Conservation (phyloP, 176 grass and related monocot genomes). For the Cocos nucifera region DNA sequence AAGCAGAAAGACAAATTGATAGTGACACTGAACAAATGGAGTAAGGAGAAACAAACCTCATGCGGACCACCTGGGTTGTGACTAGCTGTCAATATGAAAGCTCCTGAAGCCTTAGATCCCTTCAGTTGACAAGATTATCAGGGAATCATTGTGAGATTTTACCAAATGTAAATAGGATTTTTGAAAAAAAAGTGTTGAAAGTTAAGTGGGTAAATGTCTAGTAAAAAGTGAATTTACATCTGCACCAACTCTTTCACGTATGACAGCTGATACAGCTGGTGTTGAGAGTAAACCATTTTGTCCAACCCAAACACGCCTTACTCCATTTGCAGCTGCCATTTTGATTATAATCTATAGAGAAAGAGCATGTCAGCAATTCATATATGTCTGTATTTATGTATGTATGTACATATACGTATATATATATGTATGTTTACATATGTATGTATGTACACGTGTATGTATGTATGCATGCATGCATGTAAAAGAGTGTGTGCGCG, state of each 20-base stretch:
- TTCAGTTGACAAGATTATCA: constrained; percentile 15
- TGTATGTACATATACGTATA: no score
- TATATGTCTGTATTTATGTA: no score
- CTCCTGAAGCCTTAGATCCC: constrained; percentile 91
- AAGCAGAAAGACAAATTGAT: neutral
- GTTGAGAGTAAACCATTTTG: constrained; percentile 82
- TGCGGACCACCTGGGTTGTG: constrained; percentile 88
- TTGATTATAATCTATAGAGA: constrained; percentile 74
- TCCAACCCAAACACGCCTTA: constrained; percentile 86
- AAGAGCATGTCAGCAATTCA: neutral
- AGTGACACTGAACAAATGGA: no score
- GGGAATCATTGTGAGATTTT: neutral
- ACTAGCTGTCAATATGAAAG: constrained; percentile 92
- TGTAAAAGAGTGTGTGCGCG: no score
- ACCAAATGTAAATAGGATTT: neutral
- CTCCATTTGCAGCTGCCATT: constrained; percentile 96
- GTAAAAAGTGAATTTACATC: constrained; percentile 61
- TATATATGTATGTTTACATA: no score
- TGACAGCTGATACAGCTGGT: constrained; percentile 88
- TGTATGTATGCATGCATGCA: no score
- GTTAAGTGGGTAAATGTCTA: neutral
- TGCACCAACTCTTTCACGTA: constrained; percentile 83
- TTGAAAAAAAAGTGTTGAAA: no score
- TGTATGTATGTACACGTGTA: no score
- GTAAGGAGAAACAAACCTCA: constrained; percentile 31